Percentiles rank a stretch among this genome's conserved stretches.
Conservation (phyloP, 83 land plant species). For the Larix sibirica region DNA sequence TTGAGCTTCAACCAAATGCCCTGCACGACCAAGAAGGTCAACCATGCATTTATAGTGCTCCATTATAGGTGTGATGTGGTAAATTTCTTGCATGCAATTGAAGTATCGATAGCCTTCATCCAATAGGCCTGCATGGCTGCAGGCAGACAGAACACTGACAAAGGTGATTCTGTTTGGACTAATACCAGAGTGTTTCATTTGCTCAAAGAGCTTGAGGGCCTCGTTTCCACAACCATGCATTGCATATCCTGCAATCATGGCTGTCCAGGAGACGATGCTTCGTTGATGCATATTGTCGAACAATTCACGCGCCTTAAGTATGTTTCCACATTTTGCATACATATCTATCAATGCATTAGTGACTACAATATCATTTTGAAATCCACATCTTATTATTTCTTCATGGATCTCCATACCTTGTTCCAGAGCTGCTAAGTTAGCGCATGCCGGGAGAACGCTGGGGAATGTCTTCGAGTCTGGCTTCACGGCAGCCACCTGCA, state of each 20-base stretch:
- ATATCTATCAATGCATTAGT: background rate
- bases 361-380: background rate
- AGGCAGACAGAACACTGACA: background rate
- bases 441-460: background rate
- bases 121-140: slow-evolving; percentile 13
- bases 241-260: slow-evolving; percentile 14
- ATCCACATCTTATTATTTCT: background rate
- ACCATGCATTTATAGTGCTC: slow-evolving; percentile 9
- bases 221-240: slow-evolving; percentile 4
- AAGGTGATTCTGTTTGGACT: background rate
- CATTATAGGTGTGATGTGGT: background rate
- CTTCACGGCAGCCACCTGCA: background rate
- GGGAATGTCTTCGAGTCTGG: background rate
- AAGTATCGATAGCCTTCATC: background rate
- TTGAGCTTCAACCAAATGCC: slow-evolving; percentile 1
- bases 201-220: slow-evolving; percentile 8
- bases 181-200: background rate
- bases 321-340: slow-evolving; percentile 12
- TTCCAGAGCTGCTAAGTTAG: slow-evolving; percentile 3
- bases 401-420: slow-evolving; percentile 6
- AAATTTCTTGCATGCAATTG: background rate
- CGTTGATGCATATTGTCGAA: background rate
- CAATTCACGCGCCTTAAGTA: background rate
- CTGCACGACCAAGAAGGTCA: slow-evolving; percentile 14
- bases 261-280: background rate